Evolutionary conservation across 208 protist genomes (phyloP).

Genomic region (Crithidia expoeki): DNA sequence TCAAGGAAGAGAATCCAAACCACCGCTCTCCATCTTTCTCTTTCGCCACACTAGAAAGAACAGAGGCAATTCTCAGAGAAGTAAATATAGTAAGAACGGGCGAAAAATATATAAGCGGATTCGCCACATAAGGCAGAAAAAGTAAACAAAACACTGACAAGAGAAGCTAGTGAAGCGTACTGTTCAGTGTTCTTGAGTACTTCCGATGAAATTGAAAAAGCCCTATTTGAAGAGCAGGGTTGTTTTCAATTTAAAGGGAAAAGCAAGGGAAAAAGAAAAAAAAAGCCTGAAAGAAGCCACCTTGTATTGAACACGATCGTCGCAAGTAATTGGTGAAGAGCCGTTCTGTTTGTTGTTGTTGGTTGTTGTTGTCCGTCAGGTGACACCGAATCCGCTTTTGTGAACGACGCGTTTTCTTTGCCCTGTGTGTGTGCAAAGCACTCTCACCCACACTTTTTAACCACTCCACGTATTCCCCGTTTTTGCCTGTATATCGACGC

Average conservation of each 20-base stretch:
- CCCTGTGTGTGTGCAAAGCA: too few species aligned
- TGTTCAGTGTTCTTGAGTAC: neutral
- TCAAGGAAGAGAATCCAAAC: slow-evolving; percentile 1
- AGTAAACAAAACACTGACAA: neutral
- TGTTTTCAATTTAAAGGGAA: slow-evolving; percentile 5
- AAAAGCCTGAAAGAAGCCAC: neutral
- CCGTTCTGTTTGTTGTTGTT: too few species aligned
- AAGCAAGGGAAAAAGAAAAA: slow-evolving; percentile 19
- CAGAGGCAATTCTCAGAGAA: slow-evolving; percentile 30
- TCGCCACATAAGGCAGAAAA: neutral
- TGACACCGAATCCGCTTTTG: too few species aligned
- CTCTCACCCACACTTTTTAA: too few species aligned
- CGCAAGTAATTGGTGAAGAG: too few species aligned
- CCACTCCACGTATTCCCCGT: too few species aligned
- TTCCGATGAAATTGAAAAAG: too few species aligned
- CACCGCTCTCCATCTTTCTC: neutral
- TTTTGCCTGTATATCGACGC: too few species aligned
- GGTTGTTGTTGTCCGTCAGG: too few species aligned
- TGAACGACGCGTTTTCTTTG: too few species aligned
- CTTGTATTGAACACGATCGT: too few species aligned
- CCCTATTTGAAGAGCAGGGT: too few species aligned
- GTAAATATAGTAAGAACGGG: neutral
- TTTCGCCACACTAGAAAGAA: slow-evolving; percentile 1
- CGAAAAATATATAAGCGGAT: neutral
- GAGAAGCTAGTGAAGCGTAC: neutral